Base-by-base conservation (phyloP, 2,329 filamentous ascomycete species). In the Botryotinia calthae region DNA sequence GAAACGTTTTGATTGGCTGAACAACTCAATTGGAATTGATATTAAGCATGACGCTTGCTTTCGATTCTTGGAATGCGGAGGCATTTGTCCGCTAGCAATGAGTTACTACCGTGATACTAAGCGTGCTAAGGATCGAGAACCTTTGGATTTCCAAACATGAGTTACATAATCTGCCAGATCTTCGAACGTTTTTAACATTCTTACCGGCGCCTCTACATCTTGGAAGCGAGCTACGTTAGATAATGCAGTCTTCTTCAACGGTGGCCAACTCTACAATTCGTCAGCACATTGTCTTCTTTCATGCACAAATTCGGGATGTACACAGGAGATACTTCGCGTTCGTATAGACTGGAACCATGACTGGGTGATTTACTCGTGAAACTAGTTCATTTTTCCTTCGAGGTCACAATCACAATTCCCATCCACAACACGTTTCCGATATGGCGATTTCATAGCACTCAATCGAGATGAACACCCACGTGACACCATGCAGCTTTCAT, bases 71-170 rank as follows among this genome's bases (percentile, higher is more conserved):
- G n/a, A 22, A 37, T 46, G 40, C n/a, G 28, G 44, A 40, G 56
- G 12, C 31, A 20, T n/a, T n/a, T 71, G 20, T 46, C 16, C 28
- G 40, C 25, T n/a, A 22, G 28, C n/a, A 12, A 42, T 34, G 31
- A 42, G 54, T 40, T 42, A 34, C 16, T 2, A 31, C 66, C 7
- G 28, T 16, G 14, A 59, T 71, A n/a, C 44, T 7, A 34, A 34
- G 34, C 34, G 34, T 34, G 34, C 34, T 34, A 48, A 54, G 34
- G 69, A 64, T 64, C 58, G 58, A 71, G 69, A 51, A 34, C 58
- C 28, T 48, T 22, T 63, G 42, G 58, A 71, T 51, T 40, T 71
- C 58, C 16, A 71, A 51, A 22, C 44, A 51, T 6, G 9, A 34
- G 5, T 68, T 56, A 54, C 37, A 22, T 56, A 61, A 62, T 34